phyloP scores from a whole-genome alignment of 2,329 filamentous ascomycete species.

The Aureobasidium lini region DNA sequence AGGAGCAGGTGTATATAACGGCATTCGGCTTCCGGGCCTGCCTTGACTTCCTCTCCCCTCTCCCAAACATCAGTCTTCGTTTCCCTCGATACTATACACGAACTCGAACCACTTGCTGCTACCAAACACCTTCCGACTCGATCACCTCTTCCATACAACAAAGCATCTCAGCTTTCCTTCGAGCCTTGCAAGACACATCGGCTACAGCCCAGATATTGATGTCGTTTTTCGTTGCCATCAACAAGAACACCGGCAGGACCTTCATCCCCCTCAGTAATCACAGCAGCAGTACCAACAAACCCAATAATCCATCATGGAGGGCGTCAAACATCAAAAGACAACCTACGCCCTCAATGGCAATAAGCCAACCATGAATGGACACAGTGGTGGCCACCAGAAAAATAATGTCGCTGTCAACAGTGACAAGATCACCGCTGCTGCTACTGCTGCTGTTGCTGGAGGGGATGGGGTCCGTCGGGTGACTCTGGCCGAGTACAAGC shows the following conservation, averaged over 20 bases:
- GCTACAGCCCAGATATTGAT: conserved; percentile 20
- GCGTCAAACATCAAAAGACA: conserved; percentile 27
- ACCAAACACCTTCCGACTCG: not conserved
- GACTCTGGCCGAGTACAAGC: conserved; percentile 59
- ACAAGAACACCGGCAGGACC: conserved; percentile 41
- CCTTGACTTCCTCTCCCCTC: not conserved
- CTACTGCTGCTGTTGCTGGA: conserved; percentile 12
- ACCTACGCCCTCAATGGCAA: conserved; percentile 17
- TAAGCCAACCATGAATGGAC: conserved; percentile 32
- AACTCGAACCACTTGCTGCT: not conserved
- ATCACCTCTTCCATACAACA: not conserved
- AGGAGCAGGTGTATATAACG: conserved; percentile 4
- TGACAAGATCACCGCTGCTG: not conserved
- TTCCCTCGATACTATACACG: not conserved
- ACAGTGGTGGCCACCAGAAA: conserved; percentile 3
- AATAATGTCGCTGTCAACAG: not conserved
- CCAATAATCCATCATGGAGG: conserved; percentile 38
- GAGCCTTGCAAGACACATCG: not conserved
- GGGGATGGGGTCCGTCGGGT: conserved; percentile 55
- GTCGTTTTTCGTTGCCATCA: conserved; percentile 31
- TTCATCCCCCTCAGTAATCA: conserved; percentile 38
- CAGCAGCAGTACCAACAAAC: conserved; percentile 31
- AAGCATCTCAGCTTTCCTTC: conserved; percentile 1
- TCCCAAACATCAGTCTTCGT: not conserved
- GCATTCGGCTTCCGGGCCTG: not conserved